Percentiles rank a stretch among this genome's conserved stretches.
phyloP scores from a whole-genome alignment of 2,329 filamentous ascomycete species.

The Claviceps spartinae region DNA sequence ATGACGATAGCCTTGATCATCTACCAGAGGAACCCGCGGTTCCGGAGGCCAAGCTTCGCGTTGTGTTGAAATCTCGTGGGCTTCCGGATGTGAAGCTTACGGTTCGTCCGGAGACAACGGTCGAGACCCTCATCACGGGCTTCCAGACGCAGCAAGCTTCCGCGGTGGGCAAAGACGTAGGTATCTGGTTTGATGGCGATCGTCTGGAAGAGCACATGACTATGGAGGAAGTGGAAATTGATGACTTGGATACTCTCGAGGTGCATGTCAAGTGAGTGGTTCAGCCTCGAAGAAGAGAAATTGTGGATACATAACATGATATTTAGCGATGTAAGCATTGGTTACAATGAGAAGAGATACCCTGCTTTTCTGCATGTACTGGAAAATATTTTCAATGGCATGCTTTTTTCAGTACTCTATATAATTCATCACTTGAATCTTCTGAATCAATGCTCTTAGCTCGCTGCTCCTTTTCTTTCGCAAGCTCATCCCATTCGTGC shows the following conservation, averaged over 20 bases:
- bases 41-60: conserved; percentile 26
- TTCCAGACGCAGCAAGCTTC: conserved; percentile 46
- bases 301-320: neutral
- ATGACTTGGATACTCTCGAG: conserved; percentile 63
- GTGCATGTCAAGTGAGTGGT: conserved; percentile 38
- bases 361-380: neutral
- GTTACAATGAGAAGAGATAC: neutral
- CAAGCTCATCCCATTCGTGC: no score
- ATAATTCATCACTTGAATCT: no score
- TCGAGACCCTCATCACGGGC: conserved; percentile 47
- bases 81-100: conserved; percentile 35
- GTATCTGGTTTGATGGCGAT: conserved; percentile 65
- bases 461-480: neutral
- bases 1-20: conserved; percentile 14
- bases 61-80: conserved; percentile 41
- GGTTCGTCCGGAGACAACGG: conserved; percentile 40
- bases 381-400: neutral
- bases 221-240: conserved; percentile 56
- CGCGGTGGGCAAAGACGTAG: conserved; percentile 36
- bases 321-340: neutral
- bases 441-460: no score
- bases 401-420: neutral
- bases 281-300: neutral
- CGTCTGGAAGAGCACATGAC: conserved; percentile 44
- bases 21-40: conserved; percentile 11